Base-by-base conservation (phyloP, 306 rosid genomes). In the Lathyrus tuberosus region DNA sequence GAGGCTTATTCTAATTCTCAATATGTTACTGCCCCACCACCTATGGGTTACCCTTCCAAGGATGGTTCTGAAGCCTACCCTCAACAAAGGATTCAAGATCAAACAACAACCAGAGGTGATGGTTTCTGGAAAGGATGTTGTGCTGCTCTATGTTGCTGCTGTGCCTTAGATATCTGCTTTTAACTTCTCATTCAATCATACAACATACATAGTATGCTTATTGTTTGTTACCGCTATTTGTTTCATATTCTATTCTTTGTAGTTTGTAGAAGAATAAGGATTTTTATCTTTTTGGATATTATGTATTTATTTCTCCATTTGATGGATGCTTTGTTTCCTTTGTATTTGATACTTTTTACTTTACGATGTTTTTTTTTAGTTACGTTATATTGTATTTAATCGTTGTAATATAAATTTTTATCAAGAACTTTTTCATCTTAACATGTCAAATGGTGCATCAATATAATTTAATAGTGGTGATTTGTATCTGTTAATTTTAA, bases 41-140 rank as follows among this genome's bases (percentile, higher is more conserved):
- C 84, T 1, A 65, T 75, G 67, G 84, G 77, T 10, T 75, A 80
- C 8, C 80, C 84, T 20, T 40, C 77, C 14, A 64, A 75, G 30
- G 74, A 79, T 64, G 73, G 10, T 26, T 58, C 67, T 43, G 17
- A 31, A 67, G 78, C 65, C 66, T 66, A 66, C 42, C 67, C 79
- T 5, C 75, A 83, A 58, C 76, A 65, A 7, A 69, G 60, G 41
- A 56, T 65, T 40, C 48, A 71, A 40, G 38, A 52, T 2, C 37
- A 84, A 74, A 84, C 83, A 11, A 78, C 67, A 4, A 52, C 49
- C 42, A 80, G 62, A 42, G 85, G 85, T 41, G 85, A 80, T 70
- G 85, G 85, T 9, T 84, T 84, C 31, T 84, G 81, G 83, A 75
- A 80, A 38, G 83, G 88, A 75, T 84, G 88, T 71, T 77, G 74